Conservation (phyloP, 169 alveolate genomes). For the Plasmodium coatneyi region DNA sequence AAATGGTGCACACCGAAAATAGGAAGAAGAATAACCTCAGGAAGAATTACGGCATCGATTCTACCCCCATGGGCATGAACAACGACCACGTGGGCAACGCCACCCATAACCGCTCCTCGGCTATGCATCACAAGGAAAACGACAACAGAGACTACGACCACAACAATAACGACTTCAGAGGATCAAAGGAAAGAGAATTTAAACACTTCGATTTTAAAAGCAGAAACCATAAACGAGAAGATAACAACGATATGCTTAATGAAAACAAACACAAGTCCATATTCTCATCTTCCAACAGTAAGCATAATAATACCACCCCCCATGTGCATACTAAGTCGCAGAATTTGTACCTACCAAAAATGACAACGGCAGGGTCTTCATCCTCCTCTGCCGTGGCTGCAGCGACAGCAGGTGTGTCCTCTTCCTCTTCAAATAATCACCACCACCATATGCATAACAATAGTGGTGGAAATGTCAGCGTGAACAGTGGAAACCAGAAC, state of each 20-base stretch:
- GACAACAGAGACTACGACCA: constrained; percentile 27
- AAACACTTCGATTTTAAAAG: constrained; percentile 47
- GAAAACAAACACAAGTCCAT: constrained; percentile 18
- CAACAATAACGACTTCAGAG: constrained; percentile 17
- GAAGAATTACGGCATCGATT: constrained; percentile 45
- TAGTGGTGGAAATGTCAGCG: neutral
- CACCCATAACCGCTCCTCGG: neutral
- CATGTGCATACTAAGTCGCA: constrained; percentile 34
- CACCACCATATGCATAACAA: neutral
- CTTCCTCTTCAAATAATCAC: neutral
- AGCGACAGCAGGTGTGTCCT: neutral
- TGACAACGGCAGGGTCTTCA: neutral
- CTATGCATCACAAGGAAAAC: constrained; percentile 1
- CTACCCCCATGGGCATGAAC: neutral
- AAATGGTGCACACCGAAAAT: constrained; percentile 14
- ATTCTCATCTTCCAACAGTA: constrained; percentile 12
- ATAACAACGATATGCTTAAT: constrained; percentile 23
- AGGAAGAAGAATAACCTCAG: constrained; percentile 30
- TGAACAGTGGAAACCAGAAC: constrained; percentile 3
- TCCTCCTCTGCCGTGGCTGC: constrained; percentile 11
- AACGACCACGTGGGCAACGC: neutral
- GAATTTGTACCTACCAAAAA: constrained; percentile 37
- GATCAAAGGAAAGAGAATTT: constrained; percentile 50
- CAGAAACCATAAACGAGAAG: constrained; percentile 51
- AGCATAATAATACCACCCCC: constrained; percentile 36